phyloP scores from a whole-genome alignment of 371 early-diverging fungal genomes.

The Rhizopus delemar region DNA sequence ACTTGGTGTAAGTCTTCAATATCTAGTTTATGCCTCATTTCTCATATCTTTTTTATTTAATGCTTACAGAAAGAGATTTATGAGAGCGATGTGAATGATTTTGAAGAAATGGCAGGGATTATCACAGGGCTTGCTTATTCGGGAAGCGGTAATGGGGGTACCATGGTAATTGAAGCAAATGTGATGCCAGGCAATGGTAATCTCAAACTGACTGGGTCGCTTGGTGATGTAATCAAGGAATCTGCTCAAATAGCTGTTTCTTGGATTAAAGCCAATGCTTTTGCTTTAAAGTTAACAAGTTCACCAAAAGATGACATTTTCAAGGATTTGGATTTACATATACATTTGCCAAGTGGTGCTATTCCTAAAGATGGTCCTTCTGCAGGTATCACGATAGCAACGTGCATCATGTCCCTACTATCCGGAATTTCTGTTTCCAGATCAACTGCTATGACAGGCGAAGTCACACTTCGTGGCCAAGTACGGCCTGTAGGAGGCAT shows the following conservation, averaged over 20 bases:
- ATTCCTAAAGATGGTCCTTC: constrained; percentile 86
- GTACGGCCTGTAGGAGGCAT: constrained; percentile 88
- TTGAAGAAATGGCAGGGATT: constrained; percentile 68
- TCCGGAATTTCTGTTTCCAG: constrained; percentile 55
- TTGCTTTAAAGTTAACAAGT: constrained; percentile 55
- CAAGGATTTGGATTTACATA: constrained; percentile 69
- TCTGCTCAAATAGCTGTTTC: constrained; percentile 79
- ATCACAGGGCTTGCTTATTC: constrained; percentile 86
- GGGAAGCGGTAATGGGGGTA: constrained; percentile 73
- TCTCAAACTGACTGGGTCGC: constrained; percentile 73
- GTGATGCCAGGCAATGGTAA: constrained; percentile 75
- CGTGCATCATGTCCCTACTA: constrained; percentile 75
- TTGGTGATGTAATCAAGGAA: constrained; percentile 88
- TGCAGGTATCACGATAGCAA: constrained; percentile 72
- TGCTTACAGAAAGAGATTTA: constrained; percentile 21
- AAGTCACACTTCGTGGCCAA: constrained; percentile 79
- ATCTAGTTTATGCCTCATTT: background rate
- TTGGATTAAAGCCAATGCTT: constrained; percentile 78
- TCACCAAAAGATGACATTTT: constrained; percentile 44
- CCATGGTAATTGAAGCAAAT: constrained; percentile 79
- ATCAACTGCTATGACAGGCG: constrained; percentile 84
- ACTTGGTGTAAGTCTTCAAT: constrained; percentile 40
- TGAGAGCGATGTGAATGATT: constrained; percentile 67
- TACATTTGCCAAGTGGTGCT: constrained; percentile 85
- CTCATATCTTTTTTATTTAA: background rate